Evolutionary conservation across 164 flowering plant genomes (phyloP), one percentile per base, ranked within the genome.

Genomic region (Platanus orientalis): DNA sequence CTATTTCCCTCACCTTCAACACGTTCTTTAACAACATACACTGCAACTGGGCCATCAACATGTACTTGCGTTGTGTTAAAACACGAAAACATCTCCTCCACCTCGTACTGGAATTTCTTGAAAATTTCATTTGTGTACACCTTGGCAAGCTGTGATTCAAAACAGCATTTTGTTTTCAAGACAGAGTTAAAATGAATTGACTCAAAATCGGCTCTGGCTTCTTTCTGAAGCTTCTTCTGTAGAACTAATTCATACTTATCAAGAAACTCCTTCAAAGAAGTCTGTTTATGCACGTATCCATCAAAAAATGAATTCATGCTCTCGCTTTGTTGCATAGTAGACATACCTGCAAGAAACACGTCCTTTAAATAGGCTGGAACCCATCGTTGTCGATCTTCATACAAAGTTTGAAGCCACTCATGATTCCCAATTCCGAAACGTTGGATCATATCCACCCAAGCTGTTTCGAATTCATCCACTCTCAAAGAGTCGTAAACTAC

Each of bases 81-180:
- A 61, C 88, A 86, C 44, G 70, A 60, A 34, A 79, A 62, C 81
- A 83, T 79, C 78, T 58, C 69, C 63, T 68, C 79, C 23, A 81
- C 79, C 75, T 85, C 88, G 30, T 66, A 68, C 71, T 80, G 88
- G 66, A 85, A 83, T 63, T 73, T 79, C 50, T 49, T 63, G 62
- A 81, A 81, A 67, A 83, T 68, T 42, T 76, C 79, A 34, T 71
- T 85, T 1, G 86, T 85, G 42, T 78, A 85, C n/a, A 80, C 9
- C 42, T 75, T 74, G 2, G 88, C 75, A 42, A 85, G 75, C 73
- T 83, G 90, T 28, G 71, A 57, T 68, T 85, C 87, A 57, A 70
- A 85, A 58, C 20, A 71, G 72, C 71, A 69, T n/a, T 67, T 61
- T 59, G 90, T 75, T 64, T 48, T 83, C 55, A 81, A 44, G 40